These are phyloP conservation scores for Tagetes patula DNA, from an alignment of 129 eudicot species.

Conservation along the genomic window DNA sequence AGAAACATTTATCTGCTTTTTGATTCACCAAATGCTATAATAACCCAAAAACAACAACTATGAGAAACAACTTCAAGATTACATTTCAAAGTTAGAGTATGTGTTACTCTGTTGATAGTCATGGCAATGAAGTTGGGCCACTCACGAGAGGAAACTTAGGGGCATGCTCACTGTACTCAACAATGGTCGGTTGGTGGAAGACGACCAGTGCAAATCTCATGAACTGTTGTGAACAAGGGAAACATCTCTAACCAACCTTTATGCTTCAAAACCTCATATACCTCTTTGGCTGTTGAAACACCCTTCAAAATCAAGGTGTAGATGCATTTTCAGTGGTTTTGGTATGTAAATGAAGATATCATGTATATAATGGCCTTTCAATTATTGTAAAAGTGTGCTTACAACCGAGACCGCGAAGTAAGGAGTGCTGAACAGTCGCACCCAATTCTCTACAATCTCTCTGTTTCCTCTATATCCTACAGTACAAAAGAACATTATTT, in stretches of 20 bases:
- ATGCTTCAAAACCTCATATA: constrained; percentile 78
- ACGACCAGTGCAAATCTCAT: constrained; percentile 80
- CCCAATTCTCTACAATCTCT: constrained; percentile 91
- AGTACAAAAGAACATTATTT: constrained; percentile 21
- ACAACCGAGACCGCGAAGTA: constrained; percentile 94
- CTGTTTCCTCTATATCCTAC: constrained; percentile 77
- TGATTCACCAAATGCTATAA: constrained; percentile 29
- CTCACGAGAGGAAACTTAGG: constrained; percentile 45
- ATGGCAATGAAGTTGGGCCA: constrained; percentile 44
- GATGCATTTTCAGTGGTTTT: constrained; percentile 1
- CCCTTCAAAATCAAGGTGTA: constrained; percentile 55
- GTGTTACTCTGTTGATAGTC: constrained; percentile 20
- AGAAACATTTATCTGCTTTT: constrained; percentile 25
- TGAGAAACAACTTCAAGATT: constrained; percentile 26
- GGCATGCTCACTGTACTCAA: constrained; percentile 64
- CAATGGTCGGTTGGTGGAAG: constrained; percentile 81
- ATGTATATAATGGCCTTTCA: background rate
- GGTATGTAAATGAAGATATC: background rate
- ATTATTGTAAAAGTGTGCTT: constrained; percentile 35
- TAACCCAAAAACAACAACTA: constrained; percentile 22
- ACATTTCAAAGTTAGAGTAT: constrained; percentile 24
- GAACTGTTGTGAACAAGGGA: constrained; percentile 88
- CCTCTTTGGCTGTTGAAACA: constrained; percentile 92
- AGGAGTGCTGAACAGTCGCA: constrained; percentile 72
- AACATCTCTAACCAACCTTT: constrained; percentile 85